Base-by-base conservation (phyloP, 176 grass and related monocot species). In the Thinopyrum elongatum region DNA sequence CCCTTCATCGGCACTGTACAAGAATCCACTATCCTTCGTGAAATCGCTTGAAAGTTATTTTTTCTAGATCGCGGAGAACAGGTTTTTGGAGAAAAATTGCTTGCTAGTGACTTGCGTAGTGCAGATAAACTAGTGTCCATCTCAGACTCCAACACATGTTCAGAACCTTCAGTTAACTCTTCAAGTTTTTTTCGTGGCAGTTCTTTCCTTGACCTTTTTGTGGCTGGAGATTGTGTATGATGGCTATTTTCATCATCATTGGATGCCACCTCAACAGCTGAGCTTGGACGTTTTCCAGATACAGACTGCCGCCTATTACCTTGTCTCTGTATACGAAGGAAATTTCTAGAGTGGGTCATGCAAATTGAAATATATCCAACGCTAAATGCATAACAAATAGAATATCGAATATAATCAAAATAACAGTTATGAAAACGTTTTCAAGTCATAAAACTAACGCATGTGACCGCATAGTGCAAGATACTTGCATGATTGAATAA, bases 201-300 rank as follows among this genome's bases (percentile, higher is more conserved):
- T 83, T 82, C 66, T 71, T 86, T 88, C 74, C 74, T 85, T 60
- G 82, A 75, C 79, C 26, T 89, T 84, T 81, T 90, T 10, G 12
- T 47, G n/a, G 34, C 33, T 70, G 70, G 65, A 46, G 34, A 82
- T 51, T 86, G 26, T 76, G 39, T 46, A 64, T 57, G 39, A 29
- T 35, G 35, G 8, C 19, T 78, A 26, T 57, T 36, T 34, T 86
- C 87, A 90, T 87, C 86, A 63, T 39, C 82, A 78, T 65, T 88
- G 19, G 86, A 89, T 71, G 12, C 33, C 39, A 88, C 79, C 62
- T 44, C 21, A 65, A 88, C 64, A 78, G 86, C 68, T 38, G 78
- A 70, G 53, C 30, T 80, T 70, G 17, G 23, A 61, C 83, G 80
- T 47, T 63, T 76, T 70, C 90, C 90, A 82, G 82, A 55, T 10